These are phyloP conservation scores for Bruguiera sexangula DNA, from an alignment of 345 rosid genomes.

Conservation along the genomic window DNA sequence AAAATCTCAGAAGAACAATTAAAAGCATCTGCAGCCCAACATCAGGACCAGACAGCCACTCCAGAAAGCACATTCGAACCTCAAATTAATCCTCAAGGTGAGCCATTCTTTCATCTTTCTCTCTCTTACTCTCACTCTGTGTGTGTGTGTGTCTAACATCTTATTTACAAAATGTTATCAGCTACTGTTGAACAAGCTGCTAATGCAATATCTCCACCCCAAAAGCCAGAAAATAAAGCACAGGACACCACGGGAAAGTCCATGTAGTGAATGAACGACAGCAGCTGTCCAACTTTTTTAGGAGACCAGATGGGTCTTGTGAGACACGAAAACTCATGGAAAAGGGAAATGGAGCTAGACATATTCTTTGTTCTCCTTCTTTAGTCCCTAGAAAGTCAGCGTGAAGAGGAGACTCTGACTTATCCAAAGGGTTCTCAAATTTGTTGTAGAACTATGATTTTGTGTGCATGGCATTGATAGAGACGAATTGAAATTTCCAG, in stretches of 20 bases:
- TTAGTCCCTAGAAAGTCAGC: not conserved
- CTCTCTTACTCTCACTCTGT: not conserved
- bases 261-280: slow-evolving; percentile 1
- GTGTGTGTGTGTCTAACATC: not conserved
- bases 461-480: no score
- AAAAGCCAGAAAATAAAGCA: slow-evolving; percentile 39
- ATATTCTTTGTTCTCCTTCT: not conserved
- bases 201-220: slow-evolving; percentile 40
- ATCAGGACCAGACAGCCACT: slow-evolving; percentile 31
- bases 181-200: slow-evolving; percentile 43
- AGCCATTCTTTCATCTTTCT: not conserved
- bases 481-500: no score
- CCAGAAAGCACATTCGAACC: slow-evolving; percentile 37
- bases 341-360: slow-evolving; percentile 10
- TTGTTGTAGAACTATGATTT: no score
- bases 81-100: slow-evolving; percentile 38
- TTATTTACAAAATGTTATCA: slow-evolving; percentile 19
- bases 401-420: not conserved
- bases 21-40: slow-evolving; percentile 46
- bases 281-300: slow-evolving; percentile 3
- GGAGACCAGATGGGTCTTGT: slow-evolving; percentile 16
- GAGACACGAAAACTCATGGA: slow-evolving; percentile 22
- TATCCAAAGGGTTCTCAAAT: no score
- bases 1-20: slow-evolving; percentile 85
- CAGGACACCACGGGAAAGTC: slow-evolving; percentile 19